phyloP scores from a whole-genome alignment of 139 green algal species.

The Coelastrella sp. region DNA sequence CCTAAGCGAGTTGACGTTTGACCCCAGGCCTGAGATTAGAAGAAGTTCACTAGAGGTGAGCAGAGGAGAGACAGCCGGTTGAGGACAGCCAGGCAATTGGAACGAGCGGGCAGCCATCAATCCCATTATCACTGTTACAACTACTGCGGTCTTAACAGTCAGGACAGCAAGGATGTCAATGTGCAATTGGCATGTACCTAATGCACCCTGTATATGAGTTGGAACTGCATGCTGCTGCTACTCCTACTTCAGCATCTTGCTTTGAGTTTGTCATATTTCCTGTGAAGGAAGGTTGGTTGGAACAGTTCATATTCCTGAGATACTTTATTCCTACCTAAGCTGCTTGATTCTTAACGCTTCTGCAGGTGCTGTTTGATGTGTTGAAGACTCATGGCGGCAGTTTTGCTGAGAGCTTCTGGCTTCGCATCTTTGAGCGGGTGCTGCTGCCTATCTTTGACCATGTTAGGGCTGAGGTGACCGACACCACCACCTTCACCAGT shows the following conservation, averaged over 20 bases:
- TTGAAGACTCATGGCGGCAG: conserved; percentile 93
- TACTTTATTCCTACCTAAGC: background rate
- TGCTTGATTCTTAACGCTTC: background rate
- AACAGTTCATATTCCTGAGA: too few species aligned
- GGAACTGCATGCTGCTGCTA: too few species aligned
- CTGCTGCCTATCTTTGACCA: conserved; percentile 99
- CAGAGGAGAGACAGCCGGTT: background rate
- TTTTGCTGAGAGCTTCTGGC: conserved; percentile 95
- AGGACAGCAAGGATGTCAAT: background rate
- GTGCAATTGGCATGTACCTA: background rate
- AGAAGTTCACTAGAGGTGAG: conserved; percentile 78
- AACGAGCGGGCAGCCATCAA: too few species aligned
- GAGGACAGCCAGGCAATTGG: too few species aligned
- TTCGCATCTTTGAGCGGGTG: conserved; percentile 93
- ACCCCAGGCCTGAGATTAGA: conserved; percentile 91
- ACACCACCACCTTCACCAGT: conserved; percentile 84
- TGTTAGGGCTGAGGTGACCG: conserved; percentile 81
- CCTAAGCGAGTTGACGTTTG: conserved; percentile 97
- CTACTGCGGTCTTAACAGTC: background rate
- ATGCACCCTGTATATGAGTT: too few species aligned
- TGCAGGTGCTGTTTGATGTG: conserved; percentile 91
- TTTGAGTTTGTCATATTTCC: too few species aligned
- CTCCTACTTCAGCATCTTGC: too few species aligned
- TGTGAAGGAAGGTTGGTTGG: too few species aligned
- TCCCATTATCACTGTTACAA: background rate